Evolutionary conservation across 495 filamentous ascomycete genomes (phyloP).

Genomic region (Podospora pseudoanserina): DNA sequence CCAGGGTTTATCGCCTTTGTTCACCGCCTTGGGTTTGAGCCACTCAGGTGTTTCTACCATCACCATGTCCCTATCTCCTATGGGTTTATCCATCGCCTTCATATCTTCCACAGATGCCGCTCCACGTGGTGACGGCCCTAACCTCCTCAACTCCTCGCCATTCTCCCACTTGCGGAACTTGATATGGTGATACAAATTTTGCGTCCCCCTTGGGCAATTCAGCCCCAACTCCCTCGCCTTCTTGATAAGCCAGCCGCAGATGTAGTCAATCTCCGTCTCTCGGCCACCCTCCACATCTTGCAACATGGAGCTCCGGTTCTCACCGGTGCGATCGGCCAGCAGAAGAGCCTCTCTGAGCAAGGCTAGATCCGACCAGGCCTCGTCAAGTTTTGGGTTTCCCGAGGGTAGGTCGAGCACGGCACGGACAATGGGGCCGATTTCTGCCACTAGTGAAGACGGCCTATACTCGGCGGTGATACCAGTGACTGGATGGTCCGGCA

Average conservation of each 20-base stretch:
- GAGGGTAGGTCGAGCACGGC: background rate
- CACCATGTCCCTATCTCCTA: too few species aligned
- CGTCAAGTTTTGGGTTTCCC: background rate
- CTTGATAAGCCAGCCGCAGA: background rate
- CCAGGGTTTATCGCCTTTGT: too few species aligned
- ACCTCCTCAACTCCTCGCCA: background rate
- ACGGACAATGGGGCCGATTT: background rate
- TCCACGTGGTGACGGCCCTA: too few species aligned
- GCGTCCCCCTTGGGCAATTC: background rate
- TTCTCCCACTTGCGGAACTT: background rate
- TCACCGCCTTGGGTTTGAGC: too few species aligned
- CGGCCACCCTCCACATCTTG: conserved; percentile 61
- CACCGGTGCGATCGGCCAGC: conserved; percentile 57
- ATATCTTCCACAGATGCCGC: too few species aligned
- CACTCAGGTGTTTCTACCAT: too few species aligned
- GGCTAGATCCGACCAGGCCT: background rate
- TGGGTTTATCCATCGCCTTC: too few species aligned
- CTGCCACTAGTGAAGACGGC: background rate
- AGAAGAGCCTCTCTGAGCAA: conserved; percentile 27
- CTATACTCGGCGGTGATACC: conserved; percentile 7
- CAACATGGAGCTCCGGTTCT: conserved; percentile 76
- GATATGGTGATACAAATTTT: background rate
- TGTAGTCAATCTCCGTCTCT: conserved; percentile 32
- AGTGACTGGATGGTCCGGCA: conserved; percentile 33
- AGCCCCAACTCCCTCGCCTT: background rate